Evolutionary conservation across 1,284 basidiomycete genomes (phyloP).

Genomic region (Mycena citricolor): DNA sequence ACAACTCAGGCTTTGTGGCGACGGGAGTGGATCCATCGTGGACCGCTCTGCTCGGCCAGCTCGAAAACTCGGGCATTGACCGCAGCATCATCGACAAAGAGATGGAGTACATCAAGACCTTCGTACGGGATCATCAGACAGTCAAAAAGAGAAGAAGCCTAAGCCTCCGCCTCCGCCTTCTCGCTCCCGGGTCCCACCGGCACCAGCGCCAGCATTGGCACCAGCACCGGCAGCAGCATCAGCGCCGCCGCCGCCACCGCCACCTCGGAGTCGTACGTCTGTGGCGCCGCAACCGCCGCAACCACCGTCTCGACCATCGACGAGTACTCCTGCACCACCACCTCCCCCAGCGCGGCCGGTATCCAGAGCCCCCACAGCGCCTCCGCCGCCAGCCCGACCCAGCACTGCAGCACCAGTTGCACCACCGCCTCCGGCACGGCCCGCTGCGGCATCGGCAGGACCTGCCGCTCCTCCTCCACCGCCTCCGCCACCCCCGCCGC

Average conservation of each 20-base stretch:
- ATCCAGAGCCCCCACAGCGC: slow-evolving; percentile 33
- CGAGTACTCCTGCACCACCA: no score
- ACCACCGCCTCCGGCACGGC: slow-evolving; percentile 41
- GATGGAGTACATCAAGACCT: slow-evolving; percentile 89
- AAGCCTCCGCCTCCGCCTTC: slow-evolving; percentile 64
- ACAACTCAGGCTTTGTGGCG: slow-evolving; percentile 83
- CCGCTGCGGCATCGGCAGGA: slow-evolving; percentile 32
- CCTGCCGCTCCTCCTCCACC: slow-evolving; percentile 30
- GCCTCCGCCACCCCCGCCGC: slow-evolving; percentile 35
- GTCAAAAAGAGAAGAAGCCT: slow-evolving; percentile 42
- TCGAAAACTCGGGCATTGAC: slow-evolving; percentile 73
- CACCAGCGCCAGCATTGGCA: slow-evolving; percentile 33
- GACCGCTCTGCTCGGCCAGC: slow-evolving; percentile 74
- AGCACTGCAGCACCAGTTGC: slow-evolving; percentile 30
- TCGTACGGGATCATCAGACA: slow-evolving; percentile 63
- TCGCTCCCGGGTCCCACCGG: no score
- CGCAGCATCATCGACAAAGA: slow-evolving; percentile 67
- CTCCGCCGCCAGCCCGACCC: slow-evolving; percentile 35
- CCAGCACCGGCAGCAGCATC: slow-evolving; percentile 33
- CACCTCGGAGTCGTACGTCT: no score
- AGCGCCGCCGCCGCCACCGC: slow-evolving; percentile 34
- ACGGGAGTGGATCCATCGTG: slow-evolving; percentile 92
- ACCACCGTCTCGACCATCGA: slow-evolving; percentile 32
- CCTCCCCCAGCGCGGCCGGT: slow-evolving; percentile 32
- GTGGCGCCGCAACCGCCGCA: slow-evolving; percentile 27